Evolutionary conservation across 371 early-diverging fungal genomes (phyloP), one percentile per base, ranked within the genome.

Genomic region (Mortierella sp.): DNA sequence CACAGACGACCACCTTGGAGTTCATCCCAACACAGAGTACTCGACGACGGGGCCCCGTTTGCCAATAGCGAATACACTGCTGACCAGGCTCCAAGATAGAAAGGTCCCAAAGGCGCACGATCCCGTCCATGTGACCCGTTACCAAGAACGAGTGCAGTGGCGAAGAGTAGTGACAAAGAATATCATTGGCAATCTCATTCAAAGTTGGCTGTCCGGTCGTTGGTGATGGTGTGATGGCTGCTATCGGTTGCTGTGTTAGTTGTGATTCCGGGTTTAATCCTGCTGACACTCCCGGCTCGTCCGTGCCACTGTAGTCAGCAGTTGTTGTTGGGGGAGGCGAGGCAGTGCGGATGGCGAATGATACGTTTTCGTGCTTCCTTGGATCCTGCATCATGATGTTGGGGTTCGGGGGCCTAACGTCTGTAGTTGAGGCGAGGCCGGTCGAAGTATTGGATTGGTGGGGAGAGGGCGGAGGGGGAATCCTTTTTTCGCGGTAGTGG

Each of bases 21-120:
- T 90, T 90, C 89, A 91, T 90, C 9, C 85, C 86, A 26, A 91
- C 87, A 65, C 90, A 90, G 5, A 91, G 78, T 0, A 90, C 90
- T n/a, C 90, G 77, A 2, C 90, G 89, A 10, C 90, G 87, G 47
- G 89, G 87, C 3, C 87, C 89, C 8, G 87, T 80, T 4, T 70
- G 65, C 91, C 91, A 91, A 48, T 82, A 71, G 3, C 87, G 75
- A 0, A 86, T 80, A 37, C 80, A 80, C 16, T 76, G 80, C 19
- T 70, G 61, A 4, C 67, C 70, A 22, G 87, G 61, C 2, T 76
- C 50, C 41, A 75, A 71, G 24, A 86, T 76, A 4, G 66, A 69
- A 39, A 86, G 65, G 74, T 91, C 86, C 90, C 91, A 90, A 1
- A 91, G 81, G 0, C 88, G 77, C 7, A 91, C 90, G 13, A 89